Percentiles rank a stretch among this genome's conserved stretches.
These are phyloP conservation scores for Colletotrichum incanum DNA, from an alignment of 2,329 filamentous ascomycete species.

Conservation along the genomic window DNA sequence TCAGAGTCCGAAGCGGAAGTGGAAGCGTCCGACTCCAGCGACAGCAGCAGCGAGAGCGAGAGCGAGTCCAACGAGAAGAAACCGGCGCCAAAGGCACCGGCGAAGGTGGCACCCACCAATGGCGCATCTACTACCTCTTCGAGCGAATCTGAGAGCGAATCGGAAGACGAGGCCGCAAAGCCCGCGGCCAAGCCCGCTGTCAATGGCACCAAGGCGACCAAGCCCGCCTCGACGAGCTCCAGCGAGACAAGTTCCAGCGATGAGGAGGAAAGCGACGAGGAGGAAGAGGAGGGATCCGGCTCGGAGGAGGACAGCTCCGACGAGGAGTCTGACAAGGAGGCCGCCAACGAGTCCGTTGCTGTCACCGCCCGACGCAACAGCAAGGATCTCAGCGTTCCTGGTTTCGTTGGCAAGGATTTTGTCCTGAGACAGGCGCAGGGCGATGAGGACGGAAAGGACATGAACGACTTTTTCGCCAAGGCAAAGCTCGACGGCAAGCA, in stretches of 20 bases:
- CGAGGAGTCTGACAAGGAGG: constrained; percentile 44
- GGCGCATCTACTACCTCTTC: constrained; percentile 44
- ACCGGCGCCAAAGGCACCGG: constrained; percentile 42
- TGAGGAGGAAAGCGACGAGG: constrained; percentile 49
- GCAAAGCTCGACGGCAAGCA: constrained; percentile 78
- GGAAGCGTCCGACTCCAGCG: constrained; percentile 45
- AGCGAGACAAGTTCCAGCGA: constrained; percentile 48
- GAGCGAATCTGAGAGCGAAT: constrained; percentile 48
- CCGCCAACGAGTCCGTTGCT: constrained; percentile 57
- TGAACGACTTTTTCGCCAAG: constrained; percentile 70
- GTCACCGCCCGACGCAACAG: constrained; percentile 50
- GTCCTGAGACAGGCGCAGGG: constrained; percentile 65
- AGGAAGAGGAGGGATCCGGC: constrained; percentile 42
- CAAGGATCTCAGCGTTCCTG: constrained; percentile 56
- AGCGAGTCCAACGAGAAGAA: constrained; percentile 45
- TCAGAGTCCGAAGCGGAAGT: constrained; percentile 48
- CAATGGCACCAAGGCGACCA: constrained; percentile 34
- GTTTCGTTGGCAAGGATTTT: constrained; percentile 68
- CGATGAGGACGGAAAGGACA: constrained; percentile 61
- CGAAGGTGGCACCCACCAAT: constrained; percentile 41
- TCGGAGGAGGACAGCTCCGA: constrained; percentile 36
- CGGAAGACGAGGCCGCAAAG: constrained; percentile 48
- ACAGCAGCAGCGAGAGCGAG: constrained; percentile 51
- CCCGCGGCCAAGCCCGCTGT: constrained; percentile 42
- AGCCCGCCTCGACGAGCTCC: constrained; percentile 41